phyloP scores from a whole-genome alignment of 768 basidiomycete genomes.

The Cantharellus anzutake region DNA sequence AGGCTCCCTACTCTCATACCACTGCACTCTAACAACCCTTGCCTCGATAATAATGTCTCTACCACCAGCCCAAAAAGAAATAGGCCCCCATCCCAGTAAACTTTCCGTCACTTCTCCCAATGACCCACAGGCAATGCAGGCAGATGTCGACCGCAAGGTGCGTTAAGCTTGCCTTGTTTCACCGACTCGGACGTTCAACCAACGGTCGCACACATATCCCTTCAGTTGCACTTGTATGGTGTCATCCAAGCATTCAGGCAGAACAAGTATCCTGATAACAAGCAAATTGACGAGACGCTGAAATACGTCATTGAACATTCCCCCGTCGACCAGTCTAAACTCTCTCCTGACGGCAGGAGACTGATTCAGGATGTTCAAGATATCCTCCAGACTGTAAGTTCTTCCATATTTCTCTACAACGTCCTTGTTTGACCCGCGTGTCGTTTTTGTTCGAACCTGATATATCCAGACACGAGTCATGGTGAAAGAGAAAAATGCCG shows the following conservation, averaged over 20 bases:
- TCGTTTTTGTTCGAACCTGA: neutral
- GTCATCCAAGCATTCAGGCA: conserved; percentile 64
- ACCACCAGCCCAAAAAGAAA: conserved; percentile 40
- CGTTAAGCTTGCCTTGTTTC: neutral
- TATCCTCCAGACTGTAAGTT: conserved; percentile 46
- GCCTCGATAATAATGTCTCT: conserved; percentile 34
- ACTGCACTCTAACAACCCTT: too few relatives aligned
- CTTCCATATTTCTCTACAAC: neutral
- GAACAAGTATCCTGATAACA: conserved; percentile 61
- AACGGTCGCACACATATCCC: conserved; percentile 12
- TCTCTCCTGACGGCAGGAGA: conserved; percentile 59
- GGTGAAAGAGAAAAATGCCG: conserved; percentile 68
- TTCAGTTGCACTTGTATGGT: conserved; percentile 51
- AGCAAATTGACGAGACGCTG: conserved; percentile 58
- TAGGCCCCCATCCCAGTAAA: conserved; percentile 33
- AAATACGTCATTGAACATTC: conserved; percentile 39
- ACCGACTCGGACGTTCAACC: neutral
- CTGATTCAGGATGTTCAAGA: conserved; percentile 62
- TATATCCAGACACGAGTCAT: conserved; percentile 26
- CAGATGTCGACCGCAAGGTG: conserved; percentile 67
- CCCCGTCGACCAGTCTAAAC: conserved; percentile 40
- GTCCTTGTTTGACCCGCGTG: conserved; percentile 4
- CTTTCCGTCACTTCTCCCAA: conserved; percentile 35
- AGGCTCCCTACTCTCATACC: too few relatives aligned
- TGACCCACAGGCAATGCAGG: conserved; percentile 38